These are phyloP conservation scores for Metschnikowia chrysomelidarum DNA, from an alignment of 805 yeast species.

Conservation along the genomic window DNA sequence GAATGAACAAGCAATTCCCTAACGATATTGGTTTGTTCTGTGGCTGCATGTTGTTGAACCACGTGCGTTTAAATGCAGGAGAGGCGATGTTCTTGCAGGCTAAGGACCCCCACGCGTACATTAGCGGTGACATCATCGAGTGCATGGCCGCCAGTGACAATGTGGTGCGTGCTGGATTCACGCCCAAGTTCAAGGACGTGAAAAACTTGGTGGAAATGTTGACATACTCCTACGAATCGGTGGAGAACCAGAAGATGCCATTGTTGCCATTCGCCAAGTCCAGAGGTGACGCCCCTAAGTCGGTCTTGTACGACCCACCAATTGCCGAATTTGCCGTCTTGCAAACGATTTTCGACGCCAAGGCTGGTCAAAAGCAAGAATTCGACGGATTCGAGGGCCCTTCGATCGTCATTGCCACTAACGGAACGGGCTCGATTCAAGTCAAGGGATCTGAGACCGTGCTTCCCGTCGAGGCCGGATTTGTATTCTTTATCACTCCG, in stretches of 20 bases:
- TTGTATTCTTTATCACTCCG: constrained; percentile 83
- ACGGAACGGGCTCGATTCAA: constrained; percentile 65
- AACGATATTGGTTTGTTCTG: constrained; percentile 93
- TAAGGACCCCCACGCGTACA: constrained; percentile 97
- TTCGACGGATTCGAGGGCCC: constrained; percentile 78
- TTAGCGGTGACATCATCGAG: constrained; percentile 95
- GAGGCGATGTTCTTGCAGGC: constrained; percentile 97
- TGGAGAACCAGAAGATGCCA: constrained; percentile 89
- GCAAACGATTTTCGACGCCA: constrained; percentile 60
- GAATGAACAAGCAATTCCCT: constrained; percentile 87
- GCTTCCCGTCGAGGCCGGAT: constrained; percentile 61
- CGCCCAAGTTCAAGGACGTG: constrained; percentile 99
- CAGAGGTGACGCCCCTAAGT: constrained; percentile 58
- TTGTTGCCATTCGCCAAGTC: constrained; percentile 57
- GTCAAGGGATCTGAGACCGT: constrained; percentile 39
- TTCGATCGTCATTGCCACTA: constrained; percentile 78
- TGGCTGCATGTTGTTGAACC: constrained; percentile 90
- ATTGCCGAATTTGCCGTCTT: constrained; percentile 95
- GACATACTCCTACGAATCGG: constrained; percentile 85
- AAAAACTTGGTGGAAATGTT: constrained; percentile 84
- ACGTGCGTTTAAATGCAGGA: constrained; percentile 77
- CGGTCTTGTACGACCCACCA: constrained; percentile 86
- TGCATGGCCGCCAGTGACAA: constrained; percentile 99
- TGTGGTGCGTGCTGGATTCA: constrained; percentile 97
- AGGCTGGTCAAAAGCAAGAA: constrained; percentile 48